These are phyloP conservation scores for Solanum sejunctum DNA, from an alignment of 257 asterid species.

Conservation along the genomic window DNA sequence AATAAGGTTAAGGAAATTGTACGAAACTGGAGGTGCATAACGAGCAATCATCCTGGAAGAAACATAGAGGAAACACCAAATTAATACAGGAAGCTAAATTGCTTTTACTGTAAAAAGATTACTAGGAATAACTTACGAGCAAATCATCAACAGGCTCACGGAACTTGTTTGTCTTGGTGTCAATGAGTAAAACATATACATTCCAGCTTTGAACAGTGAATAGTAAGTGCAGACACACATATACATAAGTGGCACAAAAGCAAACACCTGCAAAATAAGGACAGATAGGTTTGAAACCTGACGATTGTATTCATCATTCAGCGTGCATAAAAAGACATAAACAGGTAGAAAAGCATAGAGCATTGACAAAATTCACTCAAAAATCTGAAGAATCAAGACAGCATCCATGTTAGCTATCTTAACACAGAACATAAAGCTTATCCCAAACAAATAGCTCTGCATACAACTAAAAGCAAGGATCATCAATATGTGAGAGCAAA, in stretches of 20 bases:
- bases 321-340: not conserved
- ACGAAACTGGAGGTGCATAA: slow-evolving; percentile 96
- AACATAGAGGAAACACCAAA: not conserved
- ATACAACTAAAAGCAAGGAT: not conserved
- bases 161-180: slow-evolving; percentile 91
- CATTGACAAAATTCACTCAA: not conserved
- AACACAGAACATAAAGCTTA: not conserved
- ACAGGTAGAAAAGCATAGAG: not conserved
- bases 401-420: not conserved
- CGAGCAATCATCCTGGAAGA: slow-evolving; percentile 93
- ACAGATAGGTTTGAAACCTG: slow-evolving; percentile 2
- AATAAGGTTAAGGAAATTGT: slow-evolving; percentile 95
- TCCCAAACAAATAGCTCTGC: not conserved
- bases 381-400: not conserved
- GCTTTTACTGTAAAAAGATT: not conserved
- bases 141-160: slow-evolving; percentile 94
- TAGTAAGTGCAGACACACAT: slow-evolving; percentile 96
- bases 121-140: slow-evolving; percentile 64
- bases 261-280: slow-evolving; percentile 48
- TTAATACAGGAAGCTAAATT: not conserved
- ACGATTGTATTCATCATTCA: not conserved
- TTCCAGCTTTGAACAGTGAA: slow-evolving; percentile 87
- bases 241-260: slow-evolving; percentile 90
- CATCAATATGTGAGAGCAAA: not conserved
- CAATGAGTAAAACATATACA: slow-evolving; percentile 91